Evolutionary conservation across 352 stramenopile genomes (phyloP).

Genomic region (Pythium aphanidermatum): DNA sequence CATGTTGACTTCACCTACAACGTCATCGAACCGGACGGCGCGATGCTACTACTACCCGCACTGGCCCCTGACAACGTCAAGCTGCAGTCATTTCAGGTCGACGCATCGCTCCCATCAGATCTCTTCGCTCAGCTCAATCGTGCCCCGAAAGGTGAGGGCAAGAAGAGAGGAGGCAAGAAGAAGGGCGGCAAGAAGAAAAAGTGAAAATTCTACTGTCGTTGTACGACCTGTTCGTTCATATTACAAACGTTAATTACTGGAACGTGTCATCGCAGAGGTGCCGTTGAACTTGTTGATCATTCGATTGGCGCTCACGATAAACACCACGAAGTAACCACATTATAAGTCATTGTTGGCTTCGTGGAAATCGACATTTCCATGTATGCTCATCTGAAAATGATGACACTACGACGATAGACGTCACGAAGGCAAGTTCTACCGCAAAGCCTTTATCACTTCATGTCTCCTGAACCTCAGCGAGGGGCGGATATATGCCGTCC

Average conservation of each 20-base stretch:
- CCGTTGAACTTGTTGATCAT: too few relatives aligned
- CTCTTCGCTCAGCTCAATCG: constrained; percentile 73
- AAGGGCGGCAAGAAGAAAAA: constrained; percentile 65
- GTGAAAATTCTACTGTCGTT: too few relatives aligned
- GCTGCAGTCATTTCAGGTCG: constrained; percentile 67
- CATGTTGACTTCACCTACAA: constrained; percentile 80
- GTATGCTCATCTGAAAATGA: too few relatives aligned
- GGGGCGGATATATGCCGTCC: constrained; percentile 56
- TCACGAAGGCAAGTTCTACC: constrained; percentile 42
- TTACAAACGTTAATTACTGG: too few relatives aligned
- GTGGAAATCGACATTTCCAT: too few relatives aligned
- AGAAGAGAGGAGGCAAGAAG: constrained; percentile 81
- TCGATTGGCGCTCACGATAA: too few relatives aligned
- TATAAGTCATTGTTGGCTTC: too few relatives aligned
- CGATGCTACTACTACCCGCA: constrained; percentile 48
- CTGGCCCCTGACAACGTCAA: constrained; percentile 53
- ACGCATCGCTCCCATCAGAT: constrained; percentile 59
- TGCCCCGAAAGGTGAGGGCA: constrained; percentile 56
- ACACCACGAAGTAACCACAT: too few relatives aligned
- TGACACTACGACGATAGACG: constrained; percentile 44
- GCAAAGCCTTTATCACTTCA: constrained; percentile 54
- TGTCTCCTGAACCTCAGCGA: constrained; percentile 34
- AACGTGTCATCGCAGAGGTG: too few relatives aligned
- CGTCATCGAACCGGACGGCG: constrained; percentile 57
- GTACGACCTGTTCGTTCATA: too few relatives aligned